Percentiles rank a stretch among this genome's conserved stretches.
Evolutionary conservation across 345 rosid species (phyloP).

Genomic region (Eucalyptus lansdowneana): DNA sequence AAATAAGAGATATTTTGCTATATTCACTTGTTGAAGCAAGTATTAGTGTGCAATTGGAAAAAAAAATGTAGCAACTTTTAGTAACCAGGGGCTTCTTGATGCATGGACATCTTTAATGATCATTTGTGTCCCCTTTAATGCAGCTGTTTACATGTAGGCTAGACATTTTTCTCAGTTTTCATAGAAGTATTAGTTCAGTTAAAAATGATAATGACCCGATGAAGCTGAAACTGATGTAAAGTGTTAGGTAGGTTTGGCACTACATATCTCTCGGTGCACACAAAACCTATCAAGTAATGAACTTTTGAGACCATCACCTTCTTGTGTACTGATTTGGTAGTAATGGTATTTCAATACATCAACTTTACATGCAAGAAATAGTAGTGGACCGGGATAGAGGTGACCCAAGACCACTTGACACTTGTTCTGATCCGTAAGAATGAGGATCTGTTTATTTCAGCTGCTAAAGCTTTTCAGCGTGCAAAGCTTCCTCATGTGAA

Average conservation of each 20-base stretch:
- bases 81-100: background rate
- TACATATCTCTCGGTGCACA: background rate
- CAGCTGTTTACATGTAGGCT: background rate
- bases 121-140: background rate
- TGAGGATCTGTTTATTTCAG: background rate
- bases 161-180: background rate
- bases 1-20: background rate
- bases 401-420: background rate
- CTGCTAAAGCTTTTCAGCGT: background rate
- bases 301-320: background rate
- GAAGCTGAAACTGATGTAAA: background rate
- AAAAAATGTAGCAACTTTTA: background rate
- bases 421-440: background rate
- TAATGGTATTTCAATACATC: background rate
- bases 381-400: background rate
- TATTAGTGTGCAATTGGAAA: background rate
- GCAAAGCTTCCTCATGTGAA: background rate
- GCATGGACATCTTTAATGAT: background rate
- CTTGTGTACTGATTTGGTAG: background rate
- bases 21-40: background rate
- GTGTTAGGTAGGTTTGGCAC: background rate
- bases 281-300: background rate
- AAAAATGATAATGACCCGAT: background rate
- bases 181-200: background rate
- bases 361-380: background rate